Evolutionary conservation across 257 asterid species (phyloP).

Genomic region (Fraxinus excelsior): DNA sequence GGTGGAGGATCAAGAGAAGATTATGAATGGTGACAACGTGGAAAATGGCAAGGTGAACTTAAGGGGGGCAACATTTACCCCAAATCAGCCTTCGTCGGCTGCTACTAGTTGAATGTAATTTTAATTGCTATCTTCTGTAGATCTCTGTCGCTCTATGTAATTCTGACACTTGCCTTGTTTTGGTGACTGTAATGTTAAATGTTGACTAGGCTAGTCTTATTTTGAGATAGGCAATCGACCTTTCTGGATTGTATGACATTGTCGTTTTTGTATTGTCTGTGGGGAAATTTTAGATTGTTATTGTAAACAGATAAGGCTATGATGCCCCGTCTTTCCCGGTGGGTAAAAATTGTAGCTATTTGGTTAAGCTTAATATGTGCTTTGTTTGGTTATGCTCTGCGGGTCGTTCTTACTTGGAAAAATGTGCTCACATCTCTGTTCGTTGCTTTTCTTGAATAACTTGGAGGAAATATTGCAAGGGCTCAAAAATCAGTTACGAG

Average conservation of each 20-base stretch:
- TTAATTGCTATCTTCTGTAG: not conserved
- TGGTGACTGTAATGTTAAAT: not conserved
- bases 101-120: conserved; percentile 64
- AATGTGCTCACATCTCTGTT: not conserved
- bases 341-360: conserved; percentile 40
- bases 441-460: not conserved
- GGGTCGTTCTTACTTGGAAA: too few relatives aligned
- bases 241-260: not conserved
- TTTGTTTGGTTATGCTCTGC: too few relatives aligned
- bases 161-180: not conserved
- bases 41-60: conserved; percentile 51
- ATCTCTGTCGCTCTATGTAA: not conserved
- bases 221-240: not conserved
- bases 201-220: not conserved
- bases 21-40: conserved; percentile 34
- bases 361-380: not conserved
- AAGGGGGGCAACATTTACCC: conserved; percentile 32
- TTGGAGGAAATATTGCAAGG: not conserved
- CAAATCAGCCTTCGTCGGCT: conserved; percentile 62
- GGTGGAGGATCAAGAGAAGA: conserved; percentile 43
- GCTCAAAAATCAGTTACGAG: too few relatives aligned
- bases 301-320: not conserved
- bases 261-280: not conserved
- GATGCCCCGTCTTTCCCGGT: conserved; percentile 25
- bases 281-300: not conserved